These are phyloP conservation scores for Corylus heterophylla DNA, from an alignment of 306 rosid species.

Conservation along the genomic window DNA sequence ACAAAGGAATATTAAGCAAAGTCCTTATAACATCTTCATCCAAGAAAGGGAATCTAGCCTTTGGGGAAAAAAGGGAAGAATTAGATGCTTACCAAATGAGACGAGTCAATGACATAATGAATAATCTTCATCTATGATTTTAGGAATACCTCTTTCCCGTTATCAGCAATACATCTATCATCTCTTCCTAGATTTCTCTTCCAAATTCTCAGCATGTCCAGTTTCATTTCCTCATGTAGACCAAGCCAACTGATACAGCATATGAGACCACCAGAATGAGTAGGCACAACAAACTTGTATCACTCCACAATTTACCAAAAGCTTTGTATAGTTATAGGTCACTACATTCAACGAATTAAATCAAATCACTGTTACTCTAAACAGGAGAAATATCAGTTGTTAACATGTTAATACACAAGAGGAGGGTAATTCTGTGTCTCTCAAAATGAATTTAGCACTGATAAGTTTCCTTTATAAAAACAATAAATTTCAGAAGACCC, in stretches of 20 bases:
- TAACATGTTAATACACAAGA: constrained; percentile 11
- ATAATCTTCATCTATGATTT: constrained; percentile 11
- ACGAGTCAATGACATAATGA: constrained; percentile 13
- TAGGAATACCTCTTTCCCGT: constrained; percentile 82
- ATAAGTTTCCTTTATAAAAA: not conserved
- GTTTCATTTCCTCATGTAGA: constrained; percentile 84
- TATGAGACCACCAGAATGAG: constrained; percentile 31
- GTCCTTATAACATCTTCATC: constrained; percentile 85
- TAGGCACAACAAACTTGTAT: constrained; percentile 3
- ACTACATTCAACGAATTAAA: constrained; percentile 8
- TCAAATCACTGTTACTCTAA: constrained; percentile 7
- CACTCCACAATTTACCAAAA: constrained; percentile 14
- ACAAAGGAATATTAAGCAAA: constrained; percentile 70
- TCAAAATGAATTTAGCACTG: not conserved
- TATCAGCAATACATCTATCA: constrained; percentile 92
- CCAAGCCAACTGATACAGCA: constrained; percentile 74
- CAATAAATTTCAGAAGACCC: not conserved
- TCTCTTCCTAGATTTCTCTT: constrained; percentile 98
- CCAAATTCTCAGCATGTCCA: constrained; percentile 98
- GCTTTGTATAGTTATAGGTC: not conserved
- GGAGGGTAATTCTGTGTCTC: constrained; percentile 5
- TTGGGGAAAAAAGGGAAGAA: constrained; percentile 5
- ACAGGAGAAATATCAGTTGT: constrained; percentile 17
- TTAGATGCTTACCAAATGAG: constrained; percentile 9
- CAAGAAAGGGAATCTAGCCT: constrained; percentile 97